Conservation (phyloP, 139 green algal species). For the Chlamydomonas incerta region DNA sequence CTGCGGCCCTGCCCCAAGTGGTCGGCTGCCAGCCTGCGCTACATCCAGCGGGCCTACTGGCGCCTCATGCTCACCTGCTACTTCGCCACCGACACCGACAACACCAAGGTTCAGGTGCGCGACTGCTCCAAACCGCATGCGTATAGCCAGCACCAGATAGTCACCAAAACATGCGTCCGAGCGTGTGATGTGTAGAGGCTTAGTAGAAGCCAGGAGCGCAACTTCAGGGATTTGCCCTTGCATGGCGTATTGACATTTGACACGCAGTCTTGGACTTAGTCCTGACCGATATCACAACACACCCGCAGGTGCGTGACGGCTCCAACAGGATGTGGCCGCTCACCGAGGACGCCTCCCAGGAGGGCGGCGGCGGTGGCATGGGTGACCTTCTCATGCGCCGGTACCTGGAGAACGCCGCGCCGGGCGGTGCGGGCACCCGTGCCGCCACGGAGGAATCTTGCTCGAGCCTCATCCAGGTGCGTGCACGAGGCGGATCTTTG, state of each 20-base stretch:
- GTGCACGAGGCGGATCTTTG: no score
- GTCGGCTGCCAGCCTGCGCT: slow-evolving; percentile 8
- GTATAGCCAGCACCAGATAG: background rate
- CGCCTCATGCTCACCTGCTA: slow-evolving; percentile 36
- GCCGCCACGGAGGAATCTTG: background rate
- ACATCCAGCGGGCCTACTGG: slow-evolving; percentile 49
- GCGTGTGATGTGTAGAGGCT: no score
- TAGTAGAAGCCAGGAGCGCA: no score
- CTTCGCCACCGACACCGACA: slow-evolving; percentile 50
- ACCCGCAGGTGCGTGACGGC: slow-evolving; percentile 27
- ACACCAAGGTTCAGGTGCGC: slow-evolving; percentile 36
- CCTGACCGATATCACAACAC: no score
- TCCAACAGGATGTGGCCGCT: slow-evolving; percentile 46
- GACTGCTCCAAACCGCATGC: no score
- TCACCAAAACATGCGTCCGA: background rate
- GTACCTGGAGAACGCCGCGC: slow-evolving; percentile 21
- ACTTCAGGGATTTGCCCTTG: no score
- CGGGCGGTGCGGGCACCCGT: background rate
- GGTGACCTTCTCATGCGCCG: slow-evolving; percentile 17
- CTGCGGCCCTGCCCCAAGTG: background rate
- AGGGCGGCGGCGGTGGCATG: background rate
- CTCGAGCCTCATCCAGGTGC: slow-evolving; percentile 28
- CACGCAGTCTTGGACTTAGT: no score
- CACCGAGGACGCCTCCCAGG: background rate
- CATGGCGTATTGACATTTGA: no score